Conservation (phyloP, 2,329 filamentous ascomycete genomes). For the Penicillium sp. region DNA sequence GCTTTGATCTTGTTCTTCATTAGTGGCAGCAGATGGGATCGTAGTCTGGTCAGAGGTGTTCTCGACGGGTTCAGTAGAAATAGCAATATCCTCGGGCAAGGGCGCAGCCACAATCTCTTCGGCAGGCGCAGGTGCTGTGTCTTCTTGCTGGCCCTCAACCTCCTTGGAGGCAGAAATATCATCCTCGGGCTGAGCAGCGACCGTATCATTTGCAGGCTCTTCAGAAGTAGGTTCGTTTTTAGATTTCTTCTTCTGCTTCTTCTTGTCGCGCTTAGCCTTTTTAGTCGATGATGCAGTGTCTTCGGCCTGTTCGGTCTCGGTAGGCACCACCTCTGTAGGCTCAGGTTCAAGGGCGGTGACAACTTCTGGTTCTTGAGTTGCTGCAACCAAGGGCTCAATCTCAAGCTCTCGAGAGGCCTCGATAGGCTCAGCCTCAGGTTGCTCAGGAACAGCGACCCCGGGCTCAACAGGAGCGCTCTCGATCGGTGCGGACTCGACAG, state of each 20-base stretch:
- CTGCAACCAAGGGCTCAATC: not conserved
- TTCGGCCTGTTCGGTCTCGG: conserved; percentile 6
- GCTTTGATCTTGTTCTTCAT: not conserved
- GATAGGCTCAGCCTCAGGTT: conserved; percentile 5
- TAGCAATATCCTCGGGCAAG: not conserved
- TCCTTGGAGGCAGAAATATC: not conserved
- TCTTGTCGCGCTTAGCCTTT: conserved; percentile 18
- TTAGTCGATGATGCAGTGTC: conserved; percentile 11
- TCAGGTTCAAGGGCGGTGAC: not conserved
- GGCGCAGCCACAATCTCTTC: not conserved
- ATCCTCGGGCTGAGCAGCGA: not conserved
- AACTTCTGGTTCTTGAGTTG: not conserved
- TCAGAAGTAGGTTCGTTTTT: conserved; percentile 10
- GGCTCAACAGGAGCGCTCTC: not conserved
- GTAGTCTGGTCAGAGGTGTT: not conserved
- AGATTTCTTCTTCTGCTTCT: conserved; percentile 19
- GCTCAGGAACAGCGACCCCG: not conserved
- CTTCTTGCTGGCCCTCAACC: not conserved
- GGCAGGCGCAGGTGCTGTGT: not conserved
- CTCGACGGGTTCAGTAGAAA: not conserved
- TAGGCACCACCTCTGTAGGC: not conserved
- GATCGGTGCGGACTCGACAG: not conserved
- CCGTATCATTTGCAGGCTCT: conserved; percentile 1
- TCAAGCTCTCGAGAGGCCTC: conserved; percentile 1
- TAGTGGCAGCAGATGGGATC: not conserved